Conservation (phyloP, 2,329 filamentous ascomycete species). For the Ascochyta clinopodiicola region DNA sequence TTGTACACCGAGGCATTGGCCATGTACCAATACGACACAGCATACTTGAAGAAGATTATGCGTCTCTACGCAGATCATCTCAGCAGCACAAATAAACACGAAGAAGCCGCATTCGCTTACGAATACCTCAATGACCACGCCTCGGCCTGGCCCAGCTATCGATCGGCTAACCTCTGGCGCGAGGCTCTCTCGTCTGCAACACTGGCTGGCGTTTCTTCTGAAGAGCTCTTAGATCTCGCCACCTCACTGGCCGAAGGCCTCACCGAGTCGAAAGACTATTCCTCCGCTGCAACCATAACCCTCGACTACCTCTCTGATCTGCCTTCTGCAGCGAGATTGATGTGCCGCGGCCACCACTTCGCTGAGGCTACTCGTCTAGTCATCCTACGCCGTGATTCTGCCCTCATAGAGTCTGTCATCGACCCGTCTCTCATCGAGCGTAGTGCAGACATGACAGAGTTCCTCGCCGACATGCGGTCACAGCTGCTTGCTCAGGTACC, state of each 20-base stretch:
- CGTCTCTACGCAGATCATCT: slow-evolving; percentile 81
- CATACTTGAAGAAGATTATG: slow-evolving; percentile 72
- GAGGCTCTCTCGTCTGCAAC: slow-evolving; percentile 84
- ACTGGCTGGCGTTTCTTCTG: slow-evolving; percentile 63
- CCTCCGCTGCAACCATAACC: slow-evolving; percentile 78
- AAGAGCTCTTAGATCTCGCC: slow-evolving; percentile 73
- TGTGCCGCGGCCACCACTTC: slow-evolving; percentile 89
- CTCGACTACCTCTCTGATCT: slow-evolving; percentile 80
- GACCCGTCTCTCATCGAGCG: slow-evolving; percentile 82
- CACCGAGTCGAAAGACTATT: slow-evolving; percentile 83
- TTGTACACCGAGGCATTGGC: slow-evolving; percentile 80
- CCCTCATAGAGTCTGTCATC: slow-evolving; percentile 72
- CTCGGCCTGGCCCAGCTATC: slow-evolving; percentile 82
- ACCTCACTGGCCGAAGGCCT: slow-evolving; percentile 77
- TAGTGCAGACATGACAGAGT: slow-evolving; percentile 82
- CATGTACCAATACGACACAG: slow-evolving; percentile 81
- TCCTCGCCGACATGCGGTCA: slow-evolving; percentile 88
- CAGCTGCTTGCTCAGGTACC: slow-evolving; percentile 87
- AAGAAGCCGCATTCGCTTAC: slow-evolving; percentile 88
- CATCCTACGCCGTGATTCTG: slow-evolving; percentile 63
- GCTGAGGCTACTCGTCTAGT: slow-evolving; percentile 85
- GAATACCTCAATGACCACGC: slow-evolving; percentile 80
- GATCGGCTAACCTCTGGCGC: slow-evolving; percentile 85
- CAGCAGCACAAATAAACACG: slow-evolving; percentile 74
- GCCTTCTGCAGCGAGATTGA: slow-evolving; percentile 71